Base-by-base conservation (phyloP, 176 grass and related monocot species). In the Cymbopogon citratus region DNA sequence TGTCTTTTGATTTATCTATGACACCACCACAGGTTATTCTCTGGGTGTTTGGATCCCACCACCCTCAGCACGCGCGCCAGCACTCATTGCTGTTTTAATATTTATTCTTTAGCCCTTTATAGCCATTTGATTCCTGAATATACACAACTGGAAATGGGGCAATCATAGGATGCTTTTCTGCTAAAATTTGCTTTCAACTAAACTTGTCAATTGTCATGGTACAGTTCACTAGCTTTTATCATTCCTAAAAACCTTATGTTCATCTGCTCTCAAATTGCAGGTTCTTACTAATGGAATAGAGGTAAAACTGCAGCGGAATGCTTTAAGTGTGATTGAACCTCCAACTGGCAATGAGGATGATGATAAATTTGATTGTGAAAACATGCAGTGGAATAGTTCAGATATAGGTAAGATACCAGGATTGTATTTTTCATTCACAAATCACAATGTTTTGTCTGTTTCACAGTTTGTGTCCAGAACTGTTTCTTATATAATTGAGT, bases 291-390 rank as follows among this genome's bases (percentile, higher is more conserved):
- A 93, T 87, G 91, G 91, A 63, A 90, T 87, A 79, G 89, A 94
- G 80, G 92, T 94, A 54, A 94, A 94, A 49, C 81, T 94, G 72
- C 92, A 94, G 84, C 86, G 92, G 49, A 94, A 94, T 87, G 92
- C 92, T 71, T 69, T 91, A 71, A 87, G 86, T 48, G 92, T 94
- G 74, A 87, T 94, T 49, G 92, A 94, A 91, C 86, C 85, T 13
- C 86, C 89, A 33, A 89, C 86, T 48, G 92, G 86, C 69, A 91
- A 94, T 65, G 92, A 94, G 80, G 81, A 87, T 9, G 92, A 89
- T 80, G 67, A 87, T 70, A 90, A 75, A 36, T 65, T 87, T 11
- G 36, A 77, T 43, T 87, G 88, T 63, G 80, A 94, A 80, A 89
- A 87, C 82, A 84, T 91, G 70, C 83, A 79, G 3, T 91, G 92